A percentile compares a stretch with the other conserved stretches of the same genome.
These are phyloP conservation scores for Puccinellia tenuiflora DNA, from an alignment of 176 grass and related monocot genomes.

Conservation along the genomic window DNA sequence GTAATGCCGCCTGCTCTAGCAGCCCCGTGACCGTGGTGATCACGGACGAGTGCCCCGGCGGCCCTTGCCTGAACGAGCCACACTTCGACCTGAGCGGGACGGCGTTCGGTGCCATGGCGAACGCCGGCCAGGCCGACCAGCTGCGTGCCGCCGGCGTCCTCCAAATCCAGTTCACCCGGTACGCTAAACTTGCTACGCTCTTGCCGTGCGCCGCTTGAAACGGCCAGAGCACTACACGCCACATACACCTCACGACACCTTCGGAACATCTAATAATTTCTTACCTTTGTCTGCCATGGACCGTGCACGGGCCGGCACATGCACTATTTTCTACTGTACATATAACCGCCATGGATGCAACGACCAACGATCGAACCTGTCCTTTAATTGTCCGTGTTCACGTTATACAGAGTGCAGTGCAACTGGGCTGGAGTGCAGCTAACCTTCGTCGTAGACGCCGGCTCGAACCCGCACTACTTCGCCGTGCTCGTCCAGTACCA, in stretches of 20 bases:
- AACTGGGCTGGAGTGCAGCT: constrained; percentile 42
- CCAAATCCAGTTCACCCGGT: constrained; percentile 50
- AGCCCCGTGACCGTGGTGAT: constrained; percentile 47
- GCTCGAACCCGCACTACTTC: constrained; percentile 67
- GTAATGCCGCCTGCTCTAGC: constrained; percentile 46
- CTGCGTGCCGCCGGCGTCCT: constrained; percentile 51
- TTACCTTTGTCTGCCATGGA: neutral
- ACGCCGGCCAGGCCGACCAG: constrained; percentile 38
- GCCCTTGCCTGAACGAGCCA: constrained; percentile 31
- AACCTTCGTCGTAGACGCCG: constrained; percentile 46
- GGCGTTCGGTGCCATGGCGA: constrained; percentile 63
- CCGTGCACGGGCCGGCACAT: neutral
- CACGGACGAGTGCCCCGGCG: constrained; percentile 53
- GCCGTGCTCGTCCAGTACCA: constrained; percentile 53
- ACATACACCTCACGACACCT: neutral
- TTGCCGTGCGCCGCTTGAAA: neutral
- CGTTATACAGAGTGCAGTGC: constrained; percentile 39
- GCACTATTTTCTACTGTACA: neutral
- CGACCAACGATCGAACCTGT: neutral
- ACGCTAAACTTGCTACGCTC: neutral
- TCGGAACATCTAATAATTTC: neutral
- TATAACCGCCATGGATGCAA: neutral
- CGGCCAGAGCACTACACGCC: neutral
- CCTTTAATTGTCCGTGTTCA: neutral
- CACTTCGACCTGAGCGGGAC: constrained; percentile 81